Percentiles rank a stretch among this genome's conserved stretches.
Conservation (phyloP, 2,329 filamentous ascomycete species). For the Cladosporium sp. region DNA sequence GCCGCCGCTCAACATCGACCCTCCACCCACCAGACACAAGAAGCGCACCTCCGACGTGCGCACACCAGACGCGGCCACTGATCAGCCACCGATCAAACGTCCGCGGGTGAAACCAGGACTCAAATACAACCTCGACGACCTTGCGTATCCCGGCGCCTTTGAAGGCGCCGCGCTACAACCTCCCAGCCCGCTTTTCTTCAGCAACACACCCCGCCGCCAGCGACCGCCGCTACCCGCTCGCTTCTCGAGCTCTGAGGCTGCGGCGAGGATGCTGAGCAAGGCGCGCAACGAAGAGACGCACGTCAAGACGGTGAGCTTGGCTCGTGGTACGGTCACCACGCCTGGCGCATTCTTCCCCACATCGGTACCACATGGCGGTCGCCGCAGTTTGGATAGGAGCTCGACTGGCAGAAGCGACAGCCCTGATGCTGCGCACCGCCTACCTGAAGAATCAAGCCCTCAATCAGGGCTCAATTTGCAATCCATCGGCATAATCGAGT, state of each 20-base stretch:
- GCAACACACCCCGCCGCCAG: constrained; percentile 33
- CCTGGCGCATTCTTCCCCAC: constrained; percentile 27
- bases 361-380: constrained; percentile 38
- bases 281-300: constrained; percentile 43
- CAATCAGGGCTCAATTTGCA: constrained; percentile 44
- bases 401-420: constrained; percentile 22
- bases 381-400: constrained; percentile 28
- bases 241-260: constrained; percentile 53
- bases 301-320: constrained; percentile 48
- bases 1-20: not conserved
- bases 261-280: constrained; percentile 52
- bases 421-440: constrained; percentile 13
- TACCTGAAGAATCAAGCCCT: constrained; percentile 14
- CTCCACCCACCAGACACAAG: not conserved
- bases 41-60: constrained; percentile 4
- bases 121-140: constrained; percentile 20
- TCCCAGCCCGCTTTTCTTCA: constrained; percentile 49
- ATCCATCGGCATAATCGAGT: constrained; percentile 61
- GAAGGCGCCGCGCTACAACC: constrained; percentile 26
- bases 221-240: constrained; percentile 44
- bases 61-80: not conserved
- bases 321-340: constrained; percentile 38
- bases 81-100: constrained; percentile 13
- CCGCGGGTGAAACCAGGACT: constrained; percentile 16
- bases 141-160: constrained; percentile 15